These are phyloP conservation scores for Kwoniella mangroviensis DNA, from an alignment of 768 basidiomycete species.

Conservation along the genomic window DNA sequence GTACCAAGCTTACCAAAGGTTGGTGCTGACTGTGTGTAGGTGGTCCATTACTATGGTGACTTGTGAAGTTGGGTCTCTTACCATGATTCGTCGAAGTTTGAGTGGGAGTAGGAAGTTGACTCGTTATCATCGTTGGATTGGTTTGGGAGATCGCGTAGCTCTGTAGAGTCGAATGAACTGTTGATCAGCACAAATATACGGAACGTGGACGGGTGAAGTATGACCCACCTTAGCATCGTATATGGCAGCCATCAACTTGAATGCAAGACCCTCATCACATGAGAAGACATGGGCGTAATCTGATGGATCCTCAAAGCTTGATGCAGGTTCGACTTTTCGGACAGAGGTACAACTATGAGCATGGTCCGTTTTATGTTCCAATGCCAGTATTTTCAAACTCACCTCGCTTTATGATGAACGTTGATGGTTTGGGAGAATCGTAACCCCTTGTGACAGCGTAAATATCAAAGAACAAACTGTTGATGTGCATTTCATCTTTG, in stretches of 20 bases:
- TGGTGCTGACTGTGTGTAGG: constrained; percentile 8
- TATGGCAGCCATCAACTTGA: constrained; percentile 45
- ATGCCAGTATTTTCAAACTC: constrained; percentile 15
- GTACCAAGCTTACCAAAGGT: constrained; percentile 21
- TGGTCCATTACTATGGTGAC: background rate
- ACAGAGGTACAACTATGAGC: background rate
- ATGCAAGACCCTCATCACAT: constrained; percentile 62
- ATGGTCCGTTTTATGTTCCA: background rate
- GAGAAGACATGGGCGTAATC: constrained; percentile 89
- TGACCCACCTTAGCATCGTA: constrained; percentile 52
- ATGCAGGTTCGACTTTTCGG: constrained; percentile 58
- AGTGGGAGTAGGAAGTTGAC: constrained; percentile 5
- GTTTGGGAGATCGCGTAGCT: constrained; percentile 19
- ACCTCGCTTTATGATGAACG: constrained; percentile 77
- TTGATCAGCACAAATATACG: background rate
- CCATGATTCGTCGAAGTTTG: background rate
- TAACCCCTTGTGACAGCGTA: constrained; percentile 75
- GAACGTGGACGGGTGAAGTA: background rate
- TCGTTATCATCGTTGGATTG: background rate
- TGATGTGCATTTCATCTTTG: constrained; percentile 69
- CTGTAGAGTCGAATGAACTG: background rate
- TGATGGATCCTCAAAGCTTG: constrained; percentile 81
- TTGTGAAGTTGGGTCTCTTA: background rate
- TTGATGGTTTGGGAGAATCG: constrained; percentile 81
- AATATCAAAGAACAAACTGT: constrained; percentile 76